phyloP scores from a whole-genome alignment of 768 basidiomycete species.

The Boletus reticuloceps region DNA sequence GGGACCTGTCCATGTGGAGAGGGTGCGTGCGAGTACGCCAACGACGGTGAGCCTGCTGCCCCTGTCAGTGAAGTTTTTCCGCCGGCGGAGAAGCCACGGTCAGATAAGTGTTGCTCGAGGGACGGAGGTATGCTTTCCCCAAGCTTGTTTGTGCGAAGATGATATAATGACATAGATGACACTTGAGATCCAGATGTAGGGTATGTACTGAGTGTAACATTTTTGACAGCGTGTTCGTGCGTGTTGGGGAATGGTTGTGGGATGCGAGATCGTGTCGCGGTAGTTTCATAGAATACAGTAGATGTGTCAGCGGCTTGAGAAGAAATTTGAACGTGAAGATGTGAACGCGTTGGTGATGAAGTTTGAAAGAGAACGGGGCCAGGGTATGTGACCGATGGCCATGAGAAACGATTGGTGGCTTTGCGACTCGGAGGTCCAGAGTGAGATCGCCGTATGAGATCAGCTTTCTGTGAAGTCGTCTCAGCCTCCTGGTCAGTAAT shows the following conservation, averaged over 20 bases:
- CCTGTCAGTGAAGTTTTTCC: constrained; percentile 1
- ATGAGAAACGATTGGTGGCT: constrained; percentile 35
- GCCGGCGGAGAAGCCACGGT: constrained; percentile 8
- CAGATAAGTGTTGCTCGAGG: constrained; percentile 23
- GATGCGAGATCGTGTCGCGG: constrained; percentile 32
- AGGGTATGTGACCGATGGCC: constrained; percentile 43
- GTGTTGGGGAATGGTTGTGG: constrained; percentile 15
- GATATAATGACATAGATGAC: constrained; percentile 34
- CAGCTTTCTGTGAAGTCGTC: constrained; percentile 33
- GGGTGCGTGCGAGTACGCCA: constrained; percentile 16
- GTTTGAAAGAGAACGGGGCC: constrained; percentile 52
- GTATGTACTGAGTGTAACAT: constrained; percentile 27
- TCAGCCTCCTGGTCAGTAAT: constrained; percentile 5
- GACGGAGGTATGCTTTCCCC: constrained; percentile 11
- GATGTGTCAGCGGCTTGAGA: constrained; percentile 39
- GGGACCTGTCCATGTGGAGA: constrained; percentile 48
- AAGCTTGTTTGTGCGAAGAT: constrained; percentile 20
- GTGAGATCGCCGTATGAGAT: constrained; percentile 41
- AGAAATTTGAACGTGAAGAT: constrained; percentile 30
- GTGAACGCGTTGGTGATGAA: constrained; percentile 28
- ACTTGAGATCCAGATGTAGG: constrained; percentile 31
- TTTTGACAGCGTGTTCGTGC: constrained; percentile 23
- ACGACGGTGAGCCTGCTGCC: constrained; percentile 8
- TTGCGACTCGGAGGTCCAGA: constrained; percentile 42
- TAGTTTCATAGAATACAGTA: constrained; percentile 71